A percentile compares a stretch with the other conserved stretches of the same genome.
phyloP scores from a whole-genome alignment of 208 protist species.

The Crithidia bombi region DNA sequence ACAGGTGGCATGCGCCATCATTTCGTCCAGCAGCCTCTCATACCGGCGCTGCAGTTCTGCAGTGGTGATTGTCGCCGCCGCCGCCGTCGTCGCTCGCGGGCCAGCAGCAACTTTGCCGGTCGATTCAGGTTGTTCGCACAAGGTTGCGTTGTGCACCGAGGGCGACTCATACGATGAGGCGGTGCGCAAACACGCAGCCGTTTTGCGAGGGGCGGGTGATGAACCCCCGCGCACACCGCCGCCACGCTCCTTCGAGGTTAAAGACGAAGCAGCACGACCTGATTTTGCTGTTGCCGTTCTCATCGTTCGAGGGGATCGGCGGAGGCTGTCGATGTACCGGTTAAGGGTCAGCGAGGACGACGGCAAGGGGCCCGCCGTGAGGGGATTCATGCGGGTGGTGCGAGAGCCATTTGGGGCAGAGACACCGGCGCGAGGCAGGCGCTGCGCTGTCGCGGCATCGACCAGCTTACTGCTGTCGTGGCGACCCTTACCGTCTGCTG shows the following conservation, averaged over 20 bases:
- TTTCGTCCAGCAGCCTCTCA: constrained; percentile 30
- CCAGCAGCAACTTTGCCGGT: not conserved
- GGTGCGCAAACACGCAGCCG: not conserved
- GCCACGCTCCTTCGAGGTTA: not conserved
- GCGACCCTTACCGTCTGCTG: too few species aligned
- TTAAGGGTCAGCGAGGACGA: not conserved
- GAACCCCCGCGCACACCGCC: constrained; percentile 1
- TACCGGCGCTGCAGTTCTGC: constrained; percentile 30
- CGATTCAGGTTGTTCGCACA: not conserved
- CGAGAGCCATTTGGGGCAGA: not conserved
- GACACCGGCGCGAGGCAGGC: too few species aligned
- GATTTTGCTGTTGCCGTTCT: too few species aligned
- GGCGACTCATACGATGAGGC: not conserved
- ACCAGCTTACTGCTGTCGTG: too few species aligned
- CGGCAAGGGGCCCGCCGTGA: constrained; percentile 7
- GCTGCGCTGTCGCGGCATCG: constrained; percentile 4
- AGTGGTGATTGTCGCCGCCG: not conserved
- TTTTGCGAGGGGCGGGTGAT: constrained; percentile 17
- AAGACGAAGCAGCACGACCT: too few species aligned
- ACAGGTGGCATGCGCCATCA: not conserved
- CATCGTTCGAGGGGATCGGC: constrained; percentile 1
- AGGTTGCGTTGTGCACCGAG: not conserved
- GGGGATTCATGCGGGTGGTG: not conserved
- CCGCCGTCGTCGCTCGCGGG: not conserved
- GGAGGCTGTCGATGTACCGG: not conserved